Conservation (phyloP, 768 basidiomycete genomes). For the Mycena leptocephala region DNA sequence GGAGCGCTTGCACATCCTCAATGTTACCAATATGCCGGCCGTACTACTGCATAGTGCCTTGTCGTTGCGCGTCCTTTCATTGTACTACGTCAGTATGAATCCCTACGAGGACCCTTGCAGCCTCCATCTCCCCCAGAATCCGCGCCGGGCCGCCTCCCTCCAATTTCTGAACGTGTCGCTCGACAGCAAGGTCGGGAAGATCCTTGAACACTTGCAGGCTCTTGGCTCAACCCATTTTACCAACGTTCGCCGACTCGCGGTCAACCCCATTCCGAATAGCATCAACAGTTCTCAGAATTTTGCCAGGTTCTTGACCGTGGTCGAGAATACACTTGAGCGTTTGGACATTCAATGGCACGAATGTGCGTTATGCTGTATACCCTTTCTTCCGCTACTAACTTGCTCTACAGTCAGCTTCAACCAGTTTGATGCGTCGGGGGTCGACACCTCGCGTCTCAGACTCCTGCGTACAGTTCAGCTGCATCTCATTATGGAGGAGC, state of each 20-base stretch:
- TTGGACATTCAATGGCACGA: slow-evolving; percentile 26
- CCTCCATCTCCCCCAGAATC: not conserved
- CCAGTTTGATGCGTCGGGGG: too few relatives aligned
- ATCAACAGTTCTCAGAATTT: not conserved
- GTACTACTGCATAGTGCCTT: slow-evolving; percentile 3
- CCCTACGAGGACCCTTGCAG: not conserved
- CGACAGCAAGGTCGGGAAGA: too few relatives aligned
- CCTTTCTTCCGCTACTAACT: not conserved
- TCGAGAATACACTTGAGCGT: slow-evolving; percentile 22
- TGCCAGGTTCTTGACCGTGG: not conserved
- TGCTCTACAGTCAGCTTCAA: not conserved
- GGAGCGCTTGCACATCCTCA: slow-evolving; percentile 29
- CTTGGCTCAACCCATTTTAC: not conserved
- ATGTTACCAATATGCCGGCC: slow-evolving; percentile 1
- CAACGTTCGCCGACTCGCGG: slow-evolving; percentile 9
- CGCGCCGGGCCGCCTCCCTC: not conserved
- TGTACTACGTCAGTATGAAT: slow-evolving; percentile 18
- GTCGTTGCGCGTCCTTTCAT: not conserved
- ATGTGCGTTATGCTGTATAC: not conserved
- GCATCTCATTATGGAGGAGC: slow-evolving; percentile 12
- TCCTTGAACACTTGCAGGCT: slow-evolving; percentile 12
- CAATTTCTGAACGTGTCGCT: slow-evolving; percentile 27
- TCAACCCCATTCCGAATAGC: slow-evolving; percentile 20
- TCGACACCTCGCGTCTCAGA: slow-evolving; percentile 21
- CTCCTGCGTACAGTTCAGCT: slow-evolving; percentile 9